Evolutionary conservation across 2,329 filamentous ascomycete genomes (phyloP), one percentile per base, ranked within the genome.

Genomic region (Amauroascus verrucosus): DNA sequence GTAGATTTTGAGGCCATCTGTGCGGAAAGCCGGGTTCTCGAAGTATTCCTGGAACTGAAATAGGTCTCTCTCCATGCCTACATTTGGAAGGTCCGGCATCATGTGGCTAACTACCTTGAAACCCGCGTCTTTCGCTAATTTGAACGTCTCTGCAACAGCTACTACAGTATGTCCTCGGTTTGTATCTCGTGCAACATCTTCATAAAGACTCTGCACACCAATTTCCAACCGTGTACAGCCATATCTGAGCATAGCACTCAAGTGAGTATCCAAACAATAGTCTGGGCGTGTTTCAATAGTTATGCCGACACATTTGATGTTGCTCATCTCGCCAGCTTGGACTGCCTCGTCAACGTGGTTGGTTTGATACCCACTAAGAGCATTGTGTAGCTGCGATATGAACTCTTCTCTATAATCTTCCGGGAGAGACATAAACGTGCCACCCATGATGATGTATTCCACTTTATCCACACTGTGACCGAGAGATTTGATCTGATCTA

Each of bases 51-150:
- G 81, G 70, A 98, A 98, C 63, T 98, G 93, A 65, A 95, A 90
- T 41, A 98, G 77, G 66, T 98, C 93, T 63, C 93, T 85, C 72
- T 98, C 94, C 86, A 97, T 95, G 54, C 93, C 93, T 1, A 98
- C 93, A 63, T 98, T 98, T 2, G 93, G 93, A 46, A 98, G 73
- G 67, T 98, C 93, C 1, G 93, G 93, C 93, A 98, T 98, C 93
- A 98, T 98, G 72, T 98, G 93, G 60, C 88, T 95, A 58, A 98
- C 93, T 0, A 98, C 93, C 70, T 98, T 98, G 79, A 95, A 98
- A 0, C 93, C 93, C 5, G 94, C 89, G 68, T 98, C 94, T 71
- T 98, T 98, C 58, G 93, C 83, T n/a, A 96, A 77, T 61, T 87
- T 94, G 67, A 98, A 98, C 0, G 93, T 98, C 71, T 98, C 90